Evolutionary conservation across 78 protist species (phyloP), one percentile per base, ranked within the genome.

Genomic region (Monosiga brevicollis): DNA sequence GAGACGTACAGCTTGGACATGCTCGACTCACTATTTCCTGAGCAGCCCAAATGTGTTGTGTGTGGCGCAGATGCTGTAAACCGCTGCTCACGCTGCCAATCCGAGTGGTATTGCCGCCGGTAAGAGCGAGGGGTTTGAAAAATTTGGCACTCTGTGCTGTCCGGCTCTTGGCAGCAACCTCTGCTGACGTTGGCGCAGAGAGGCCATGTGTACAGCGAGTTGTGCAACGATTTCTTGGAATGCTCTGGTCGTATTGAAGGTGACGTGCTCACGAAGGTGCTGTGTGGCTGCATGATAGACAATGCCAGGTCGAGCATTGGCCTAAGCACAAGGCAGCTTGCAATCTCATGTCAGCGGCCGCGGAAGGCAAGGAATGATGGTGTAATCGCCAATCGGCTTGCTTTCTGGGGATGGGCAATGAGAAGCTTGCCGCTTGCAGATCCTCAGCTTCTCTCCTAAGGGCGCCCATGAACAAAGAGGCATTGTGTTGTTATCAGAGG

Each of bases 41-140:
- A 71, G 24, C 36, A 6, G 24, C 75, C 75, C 34, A 22, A 32
- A 20, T 71, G 75, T 20, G 24, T 11, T 71, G 75, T 71, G 41
- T 82, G 83, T 39, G 84, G 84, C 2, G 78, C 2, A 78, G 78
- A 76, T 2, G 84, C 84, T 34, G 42, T 6, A 34, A 70, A 81
- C 71, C 84, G 84, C 29, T 81, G 84, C 78, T 81, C 84, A 20
- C 3, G 29, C 49, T 81, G 84, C 84, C 70, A 81, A 62, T 3
- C 23, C 35, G 84, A 73, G 42, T 81, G 84, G 84, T 81, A 80
- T 43, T 80, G 83, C 62, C 62, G 62, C 62, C 6, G 62, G 62
- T 49, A 6, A 49, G 62, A n/a, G n/a, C n/a, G n/a, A n/a, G n/a
- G n/a, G n/a, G n/a, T n/a, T n/a, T n/a, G n/a, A n/a, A n/a, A n/a